Base-by-base conservation (phyloP, 225 moss, liverwort and hornwort species). In the Pseudoscleropodium purum region DNA sequence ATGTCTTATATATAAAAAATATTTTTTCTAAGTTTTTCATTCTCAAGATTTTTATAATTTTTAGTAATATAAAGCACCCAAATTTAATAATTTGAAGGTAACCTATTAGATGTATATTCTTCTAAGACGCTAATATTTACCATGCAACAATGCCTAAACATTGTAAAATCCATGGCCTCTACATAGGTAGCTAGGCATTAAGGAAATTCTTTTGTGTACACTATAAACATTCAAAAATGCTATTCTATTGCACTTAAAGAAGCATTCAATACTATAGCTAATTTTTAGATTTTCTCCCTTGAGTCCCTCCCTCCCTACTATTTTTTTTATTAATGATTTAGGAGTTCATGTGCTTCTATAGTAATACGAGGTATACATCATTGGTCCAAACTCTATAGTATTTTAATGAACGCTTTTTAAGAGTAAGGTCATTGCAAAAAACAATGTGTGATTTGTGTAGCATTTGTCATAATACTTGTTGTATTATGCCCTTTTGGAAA, bases 221-320 rank as follows among this genome's bases (percentile, higher is more conserved):
- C 21, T 33, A 1, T 31, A 49, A 33, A 76, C 47, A 33, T 34
- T 51, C 1, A 76, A 76, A 76, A 31, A 6, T 34, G 20, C 21
- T 13, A 51, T 51, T 76, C 13, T 33, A 12, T 13, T 5, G 0
- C 4, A 33, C 33, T 33, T 51, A 6, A 49, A 49, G 17, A 45
- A 45, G 4, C 3, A 31, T 4, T 1, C 7, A 33, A 33, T 54
- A 18, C 18, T 18, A 18, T 54, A 11, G 19, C 19, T 36, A 36
- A 11, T 36, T 36, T 67, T 67, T 34, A 31, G 7, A 51, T 43
- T 73, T 6, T 8, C 0, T 15, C 15, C 18, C 5, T n/a, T n/a
- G n/a, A n/a, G n/a, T n/a, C n/a, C n/a, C 34, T 11, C 4, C 1
- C 5, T 5, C 3, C 4, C 11, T 4, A 33, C 5, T 33, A 6